Conservation (phyloP, 108 stramenopile genomes). For the Skeletonema potamos region DNA sequence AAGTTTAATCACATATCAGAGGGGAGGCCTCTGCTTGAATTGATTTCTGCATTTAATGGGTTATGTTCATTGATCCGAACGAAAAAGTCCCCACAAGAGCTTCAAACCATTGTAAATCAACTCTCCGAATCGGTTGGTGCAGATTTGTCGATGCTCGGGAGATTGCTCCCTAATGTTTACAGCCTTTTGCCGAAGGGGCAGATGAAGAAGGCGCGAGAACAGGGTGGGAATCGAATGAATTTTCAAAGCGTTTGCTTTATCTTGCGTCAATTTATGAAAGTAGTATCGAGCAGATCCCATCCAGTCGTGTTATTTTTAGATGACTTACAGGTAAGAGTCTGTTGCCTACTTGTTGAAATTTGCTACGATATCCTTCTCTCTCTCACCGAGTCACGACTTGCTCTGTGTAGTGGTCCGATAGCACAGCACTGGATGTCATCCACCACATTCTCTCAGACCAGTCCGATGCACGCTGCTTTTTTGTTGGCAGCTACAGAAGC, state of each 20-base stretch:
- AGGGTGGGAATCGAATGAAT: conserved; percentile 8
- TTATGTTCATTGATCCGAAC: conserved; percentile 19
- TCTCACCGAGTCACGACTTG: conserved; percentile 11
- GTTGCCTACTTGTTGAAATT: conserved; percentile 19
- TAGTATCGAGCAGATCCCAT: conserved; percentile 21
- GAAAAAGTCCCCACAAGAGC: not conserved
- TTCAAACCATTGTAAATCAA: conserved; percentile 5
- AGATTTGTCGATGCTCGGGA: conserved; percentile 22
- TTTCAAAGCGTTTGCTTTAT: conserved; percentile 35
- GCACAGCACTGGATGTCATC: conserved; percentile 22
- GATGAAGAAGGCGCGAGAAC: not conserved
- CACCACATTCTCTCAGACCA: conserved; percentile 29
- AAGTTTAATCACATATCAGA: conserved; percentile 44
- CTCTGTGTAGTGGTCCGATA: conserved; percentile 40
- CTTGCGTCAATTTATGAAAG: conserved; percentile 35
- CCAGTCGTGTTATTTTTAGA: conserved; percentile 40
- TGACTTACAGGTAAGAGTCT: conserved; percentile 6
- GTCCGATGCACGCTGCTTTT: conserved; percentile 23
- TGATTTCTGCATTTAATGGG: conserved; percentile 36
- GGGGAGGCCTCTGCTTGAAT: conserved; percentile 13
- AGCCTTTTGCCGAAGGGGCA: not conserved
- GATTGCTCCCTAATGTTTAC: conserved; percentile 25
- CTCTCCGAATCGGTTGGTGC: conserved; percentile 27
- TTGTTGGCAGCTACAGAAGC: conserved; percentile 40
- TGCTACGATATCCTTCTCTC: conserved; percentile 19